Evolutionary conservation across 495 filamentous ascomycete species (phyloP).

Genomic region (Aspergillus campestris): DNA sequence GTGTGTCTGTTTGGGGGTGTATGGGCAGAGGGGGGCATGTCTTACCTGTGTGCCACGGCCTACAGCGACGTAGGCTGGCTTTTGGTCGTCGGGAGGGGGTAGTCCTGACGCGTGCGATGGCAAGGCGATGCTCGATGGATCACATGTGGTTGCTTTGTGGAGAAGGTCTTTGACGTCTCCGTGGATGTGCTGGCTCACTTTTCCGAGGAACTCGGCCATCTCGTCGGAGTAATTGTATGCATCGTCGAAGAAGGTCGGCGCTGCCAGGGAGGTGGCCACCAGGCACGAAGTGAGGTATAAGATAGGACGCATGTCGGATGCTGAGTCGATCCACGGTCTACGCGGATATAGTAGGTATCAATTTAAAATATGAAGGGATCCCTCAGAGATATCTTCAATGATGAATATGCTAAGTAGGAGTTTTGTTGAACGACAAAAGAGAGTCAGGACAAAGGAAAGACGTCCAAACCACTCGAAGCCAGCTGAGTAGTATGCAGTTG

Average conservation of each 20-base stretch:
- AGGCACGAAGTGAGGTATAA: conserved; percentile 20
- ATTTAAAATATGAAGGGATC: too few relatives aligned
- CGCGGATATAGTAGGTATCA: too few relatives aligned
- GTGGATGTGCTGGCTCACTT: conserved; percentile 31
- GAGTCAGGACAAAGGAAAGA: too few relatives aligned
- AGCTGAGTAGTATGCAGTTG: too few relatives aligned
- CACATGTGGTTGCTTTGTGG: conserved; percentile 21
- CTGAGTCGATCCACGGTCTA: not conserved
- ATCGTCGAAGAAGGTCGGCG: conserved; percentile 26
- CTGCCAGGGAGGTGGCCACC: conserved; percentile 26
- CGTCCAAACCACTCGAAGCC: too few relatives aligned
- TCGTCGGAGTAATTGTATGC: conserved; percentile 32
- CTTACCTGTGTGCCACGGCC: conserved; percentile 67
- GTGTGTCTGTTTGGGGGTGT: not conserved
- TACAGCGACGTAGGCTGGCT: conserved; percentile 66
- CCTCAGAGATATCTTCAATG: too few relatives aligned
- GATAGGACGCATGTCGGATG: conserved; percentile 24
- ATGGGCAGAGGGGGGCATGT: not conserved
- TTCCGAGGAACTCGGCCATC: conserved; percentile 27
- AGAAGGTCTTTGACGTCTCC: conserved; percentile 10
- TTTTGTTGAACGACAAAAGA: too few relatives aligned
- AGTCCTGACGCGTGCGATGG: conserved; percentile 41
- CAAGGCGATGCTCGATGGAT: conserved; percentile 29
- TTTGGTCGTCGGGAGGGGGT: conserved; percentile 48
- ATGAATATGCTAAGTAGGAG: too few relatives aligned